These are phyloP conservation scores for Chaetomium cochliodes DNA, from an alignment of 495 filamentous ascomycete species.

Conservation along the genomic window DNA sequence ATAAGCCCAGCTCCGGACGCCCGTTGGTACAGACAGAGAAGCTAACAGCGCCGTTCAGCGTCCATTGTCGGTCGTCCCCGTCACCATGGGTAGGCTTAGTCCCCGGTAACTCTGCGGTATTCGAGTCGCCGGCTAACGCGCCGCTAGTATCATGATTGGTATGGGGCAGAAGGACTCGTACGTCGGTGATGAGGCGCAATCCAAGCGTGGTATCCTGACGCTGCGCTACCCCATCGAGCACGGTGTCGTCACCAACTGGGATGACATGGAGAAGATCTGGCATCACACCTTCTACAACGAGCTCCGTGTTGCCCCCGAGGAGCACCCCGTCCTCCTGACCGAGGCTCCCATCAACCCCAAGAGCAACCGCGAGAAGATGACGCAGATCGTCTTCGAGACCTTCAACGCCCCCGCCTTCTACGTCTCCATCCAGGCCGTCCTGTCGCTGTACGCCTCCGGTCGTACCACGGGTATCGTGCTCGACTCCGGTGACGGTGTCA, in stretches of 20 bases:
- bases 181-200: conserved; percentile 98
- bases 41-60: conserved; percentile 54
- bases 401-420: conserved; percentile 99
- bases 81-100: conserved; percentile 89
- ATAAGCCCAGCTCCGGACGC: conserved; percentile 16
- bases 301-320: conserved; percentile 98
- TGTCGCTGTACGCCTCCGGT: conserved; percentile 98
- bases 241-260: conserved; percentile 99
- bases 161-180: conserved; percentile 99
- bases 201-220: conserved; percentile 99
- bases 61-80: conserved; percentile 99
- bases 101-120: conserved; percentile 3
- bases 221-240: conserved; percentile 99
- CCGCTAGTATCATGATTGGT: conserved; percentile 97
- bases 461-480: conserved; percentile 99
- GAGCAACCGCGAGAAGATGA: conserved; percentile 99
- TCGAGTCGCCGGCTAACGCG: conserved; percentile 22
- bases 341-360: conserved; percentile 99
- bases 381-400: conserved; percentile 99
- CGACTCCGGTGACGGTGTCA: conserved; percentile 99
- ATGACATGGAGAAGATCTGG: conserved; percentile 99
- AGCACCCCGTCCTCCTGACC: conserved; percentile 98
- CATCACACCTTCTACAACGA: conserved; percentile 99
- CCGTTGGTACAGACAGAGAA: conserved; percentile 1
- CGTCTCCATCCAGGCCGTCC: conserved; percentile 99